Evolutionary conservation across 73 alveolate genomes (phyloP), one percentile per base, ranked within the genome.

Genomic region (Breviolum minutum): DNA sequence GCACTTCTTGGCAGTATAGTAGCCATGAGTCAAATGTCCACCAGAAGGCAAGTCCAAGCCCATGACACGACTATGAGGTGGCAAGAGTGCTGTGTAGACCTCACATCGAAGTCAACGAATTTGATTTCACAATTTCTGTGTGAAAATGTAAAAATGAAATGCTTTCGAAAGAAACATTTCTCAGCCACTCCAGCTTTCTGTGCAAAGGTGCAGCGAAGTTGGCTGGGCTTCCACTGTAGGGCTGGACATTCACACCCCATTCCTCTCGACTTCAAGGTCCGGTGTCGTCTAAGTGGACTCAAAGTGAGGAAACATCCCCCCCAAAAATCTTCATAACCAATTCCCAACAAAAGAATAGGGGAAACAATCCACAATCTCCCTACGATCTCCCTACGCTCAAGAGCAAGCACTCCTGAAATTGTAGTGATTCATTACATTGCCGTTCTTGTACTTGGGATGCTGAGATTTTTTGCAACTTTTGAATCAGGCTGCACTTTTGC

Each of bases 1-100:
- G 69, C 32, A 8, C 95, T 87, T 99, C 88, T 99, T 94, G 81
- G 99, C 99, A 32, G 99, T 99, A 95, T 99, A 96, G 99, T 99
- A 99, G 54, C 99, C 99, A 95, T 99, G 99, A 80, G 99, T 99
- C 68, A 99, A 99, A 90, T 99, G 99, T 7, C 99, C 99, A 9
- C 99, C 99, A 60, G 99, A 95, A 61, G 99, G 99, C 70, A 99
- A 99, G 97, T 96, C 99, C 62, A 99, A 98, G 71, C 99, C 99
- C 99, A 99, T 88, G 99, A 99, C 99, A 90, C 99, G 98, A 29
- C 99, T 99, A 32, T 99, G 99, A 24, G 99, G 99, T 2, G 99
- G 99, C 63, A 99, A 88, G 32, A 99, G 99, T 13, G 99, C 99
- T 26, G 99, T 99, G 99, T 99, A 99, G 20, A 99, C 99, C 92